A percentile compares a stretch with the other conserved stretches of the same genome.
Conservation (phyloP, 1,284 basidiomycete species). For the Sporisorium iseilematis-ciliati region DNA sequence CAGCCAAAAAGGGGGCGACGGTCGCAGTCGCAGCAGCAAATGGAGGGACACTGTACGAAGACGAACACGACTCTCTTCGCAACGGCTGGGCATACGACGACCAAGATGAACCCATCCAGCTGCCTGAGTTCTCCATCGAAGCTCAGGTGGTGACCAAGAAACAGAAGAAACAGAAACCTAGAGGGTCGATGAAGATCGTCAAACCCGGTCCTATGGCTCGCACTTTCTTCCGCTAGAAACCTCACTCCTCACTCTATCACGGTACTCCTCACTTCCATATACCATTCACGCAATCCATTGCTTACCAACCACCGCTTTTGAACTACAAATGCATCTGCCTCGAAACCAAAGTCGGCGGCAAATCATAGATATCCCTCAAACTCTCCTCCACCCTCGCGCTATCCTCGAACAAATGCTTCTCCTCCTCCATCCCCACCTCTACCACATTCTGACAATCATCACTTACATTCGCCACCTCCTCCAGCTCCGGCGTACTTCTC, state of each 20-base stretch:
- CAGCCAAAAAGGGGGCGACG: neutral
- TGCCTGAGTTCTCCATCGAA: conserved; percentile 48
- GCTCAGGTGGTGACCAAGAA: conserved; percentile 11
- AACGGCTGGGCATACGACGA: conserved; percentile 42
- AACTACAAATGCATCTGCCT: conserved; percentile 33
- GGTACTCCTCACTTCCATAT: neutral
- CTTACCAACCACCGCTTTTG: neutral
- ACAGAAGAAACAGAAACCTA: conserved; percentile 17
- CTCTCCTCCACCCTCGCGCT: conserved; percentile 4
- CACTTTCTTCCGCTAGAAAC: conserved; percentile 33
- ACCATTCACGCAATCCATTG: conserved; percentile 10
- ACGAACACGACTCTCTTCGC: conserved; percentile 34
- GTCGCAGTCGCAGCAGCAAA: conserved; percentile 5
- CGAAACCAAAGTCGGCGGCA: conserved; percentile 52
- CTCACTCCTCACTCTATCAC: neutral
- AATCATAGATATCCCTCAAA: conserved; percentile 49
- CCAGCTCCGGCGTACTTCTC: conserved; percentile 40
- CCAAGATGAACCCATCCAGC: conserved; percentile 7
- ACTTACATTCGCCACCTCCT: conserved; percentile 41
- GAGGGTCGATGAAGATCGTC: conserved; percentile 24
- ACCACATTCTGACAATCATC: conserved; percentile 34
- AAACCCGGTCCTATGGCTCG: conserved; percentile 47
- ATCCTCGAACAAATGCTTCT: conserved; percentile 31
- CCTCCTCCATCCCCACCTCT: conserved; percentile 16
- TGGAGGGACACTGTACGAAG: conserved; percentile 15